Evolutionary conservation across 2,329 filamentous ascomycete species (phyloP), one percentile per base, ranked within the genome.

Genomic region (Clonostachys rhizophaga): DNA sequence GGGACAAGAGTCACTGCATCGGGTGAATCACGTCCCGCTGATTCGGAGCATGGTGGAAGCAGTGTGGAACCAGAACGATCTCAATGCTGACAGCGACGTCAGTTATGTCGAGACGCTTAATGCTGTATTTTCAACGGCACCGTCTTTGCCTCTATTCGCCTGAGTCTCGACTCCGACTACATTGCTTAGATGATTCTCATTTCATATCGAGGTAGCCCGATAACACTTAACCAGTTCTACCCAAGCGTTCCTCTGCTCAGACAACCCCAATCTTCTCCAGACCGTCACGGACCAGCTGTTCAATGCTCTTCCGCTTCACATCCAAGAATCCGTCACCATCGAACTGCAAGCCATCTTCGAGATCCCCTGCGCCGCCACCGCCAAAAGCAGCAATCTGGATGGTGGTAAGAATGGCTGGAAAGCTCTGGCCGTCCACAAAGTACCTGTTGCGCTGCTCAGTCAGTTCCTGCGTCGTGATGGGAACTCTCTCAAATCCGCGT

Each of bases 21-120:
- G 45, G 17, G 46, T 45, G n/a, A 44, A 43, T 20, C 41, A 47
- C n/a, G 18, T 47, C 14, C 14, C 17, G 12, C 18, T 49, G 10
- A 44, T 49, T 12, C 48, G 47, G 36, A 39, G 43, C 7, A 44
- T 49, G 40, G 20, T 47, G 12, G 42, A 43, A 18, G 45, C 48
- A 4, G 16, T 47, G 18, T 49, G 48, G 48, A 49, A 47, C 24
- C 48, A 49, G n/a, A 47, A 49, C 14, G 48, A 49, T 44, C 48
- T 49, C 11, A 34, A 43, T 17, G 34, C 47, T 20, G 48, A 47
- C 6, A 44, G 30, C 36, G 6, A 44, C 37, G 45, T 49, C 13
- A 36, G 17, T 34, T 49, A 49, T 30, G 11, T 30, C n/a, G 43
- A n/a, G 20, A 49, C 42, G n/a, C 33, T 49, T 6, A 17, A 44